Base-by-base conservation (phyloP, 2,329 filamentous ascomycete species). In the Monilinia fructigena region DNA sequence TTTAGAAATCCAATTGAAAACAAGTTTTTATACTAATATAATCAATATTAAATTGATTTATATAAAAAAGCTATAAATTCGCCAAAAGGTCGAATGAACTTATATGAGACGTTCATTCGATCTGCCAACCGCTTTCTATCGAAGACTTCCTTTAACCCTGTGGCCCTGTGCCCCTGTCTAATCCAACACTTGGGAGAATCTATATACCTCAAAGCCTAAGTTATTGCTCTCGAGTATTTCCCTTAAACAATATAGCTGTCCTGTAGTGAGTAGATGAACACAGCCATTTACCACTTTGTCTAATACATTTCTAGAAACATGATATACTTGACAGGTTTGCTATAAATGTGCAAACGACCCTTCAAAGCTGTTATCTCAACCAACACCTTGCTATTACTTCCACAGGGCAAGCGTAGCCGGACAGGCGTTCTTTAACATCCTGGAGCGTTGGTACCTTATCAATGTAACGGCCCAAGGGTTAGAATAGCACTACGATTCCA, bases 391-490 rank as follows among this genome's bases (percentile, higher is more conserved):
- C 28, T 16, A 31, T 45, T 18, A 6, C 20, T 45, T 2, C 8
- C 14, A 18, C n/a, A 11, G 42, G n/a, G 55, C 18, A 56, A 42
- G 11, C n/a, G n/a, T 55, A 55, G n/a, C 54, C 54, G 54, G 16
- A 38, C 3, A 23, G 23, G 4, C 35, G 35, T 40, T 12, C 12
- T 38, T 23, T 40, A 38, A 14, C 18, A 55, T 55, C 10, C n/a
- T 55, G 54, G 38, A 55, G 54, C 20, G 38, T 12, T 42, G 35
- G n/a, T 56, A 42, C 55, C 38, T 56, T 45, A 45, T 56, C 54
- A 56, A 42, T 55, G 55, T 56, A 40, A 18, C 14, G 35, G 16
- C 38, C 2, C 38, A 45, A 31, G 26, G 23, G 8, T 18, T n/a
- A 45, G 55, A 58, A 45, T 28, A 26, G 23, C 23, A 45, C 23